Percentiles rank a stretch among this genome's conserved stretches.
Evolutionary conservation across 2,329 filamentous ascomycete species (phyloP).

Genomic region (Monosporascus ibericus): DNA sequence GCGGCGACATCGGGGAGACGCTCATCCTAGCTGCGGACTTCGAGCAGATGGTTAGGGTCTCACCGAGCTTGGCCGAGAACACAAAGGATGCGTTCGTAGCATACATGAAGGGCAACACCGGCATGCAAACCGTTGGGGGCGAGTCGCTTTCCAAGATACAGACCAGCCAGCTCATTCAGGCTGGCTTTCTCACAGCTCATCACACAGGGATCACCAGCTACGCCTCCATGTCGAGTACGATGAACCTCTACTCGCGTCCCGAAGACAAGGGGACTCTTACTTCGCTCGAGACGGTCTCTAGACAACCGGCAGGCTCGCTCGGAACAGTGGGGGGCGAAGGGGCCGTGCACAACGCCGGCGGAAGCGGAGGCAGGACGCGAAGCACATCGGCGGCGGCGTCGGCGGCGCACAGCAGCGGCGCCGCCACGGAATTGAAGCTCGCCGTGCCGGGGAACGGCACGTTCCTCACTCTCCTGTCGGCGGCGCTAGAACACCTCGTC

Average conservation of each 20-base stretch:
- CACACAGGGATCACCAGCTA: slow-evolving; percentile 28
- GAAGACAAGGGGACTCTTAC: slow-evolving; percentile 50
- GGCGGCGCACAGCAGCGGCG: slow-evolving; percentile 5
- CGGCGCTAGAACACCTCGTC: slow-evolving; percentile 56
- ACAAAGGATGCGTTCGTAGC: slow-evolving; percentile 45
- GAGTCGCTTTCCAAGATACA: slow-evolving; percentile 16
- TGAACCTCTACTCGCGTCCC: slow-evolving; percentile 39
- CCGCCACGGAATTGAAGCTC: slow-evolving; percentile 42
- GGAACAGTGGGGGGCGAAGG: slow-evolving; percentile 64
- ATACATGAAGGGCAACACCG: slow-evolving; percentile 46
- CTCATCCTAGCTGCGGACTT: slow-evolving; percentile 55
- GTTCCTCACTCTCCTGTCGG: slow-evolving; percentile 59
- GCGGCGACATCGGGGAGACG: slow-evolving; percentile 58
- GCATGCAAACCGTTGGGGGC: slow-evolving; percentile 33
- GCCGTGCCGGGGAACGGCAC: slow-evolving; percentile 62
- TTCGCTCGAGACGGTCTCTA: slow-evolving; percentile 56
- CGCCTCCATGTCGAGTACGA: slow-evolving; percentile 24
- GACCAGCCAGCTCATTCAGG: slow-evolving; percentile 48
- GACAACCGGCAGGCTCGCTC: slow-evolving; percentile 61
- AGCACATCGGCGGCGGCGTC: slow-evolving; percentile 31
- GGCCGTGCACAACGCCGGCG: slow-evolving; percentile 58
- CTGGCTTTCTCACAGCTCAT: slow-evolving; percentile 60
- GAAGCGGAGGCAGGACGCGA: slow-evolving; percentile 37
- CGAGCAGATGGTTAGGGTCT: slow-evolving; percentile 37
- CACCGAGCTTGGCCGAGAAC: slow-evolving; percentile 29